Conservation (phyloP, 2,329 filamentous ascomycete genomes). For the Claviceps quebecensis region DNA sequence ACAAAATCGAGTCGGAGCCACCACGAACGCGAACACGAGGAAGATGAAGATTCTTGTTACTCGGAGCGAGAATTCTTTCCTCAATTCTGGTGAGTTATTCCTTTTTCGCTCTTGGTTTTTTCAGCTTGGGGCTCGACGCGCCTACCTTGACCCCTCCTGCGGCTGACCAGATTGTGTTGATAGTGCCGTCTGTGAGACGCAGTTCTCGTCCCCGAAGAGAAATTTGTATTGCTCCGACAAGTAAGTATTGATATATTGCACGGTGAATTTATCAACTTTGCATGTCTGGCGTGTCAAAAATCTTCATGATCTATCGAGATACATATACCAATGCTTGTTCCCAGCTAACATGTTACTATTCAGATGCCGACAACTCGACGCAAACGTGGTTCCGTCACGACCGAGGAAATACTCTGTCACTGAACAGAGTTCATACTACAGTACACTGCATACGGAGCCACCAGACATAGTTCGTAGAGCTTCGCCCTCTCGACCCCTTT, state of each 20-base stretch:
- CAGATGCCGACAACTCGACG: conserved; percentile 42
- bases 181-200: conserved; percentile 55
- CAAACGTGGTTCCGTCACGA: conserved; percentile 20
- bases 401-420: not conserved
- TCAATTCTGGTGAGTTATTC: conserved; percentile 43
- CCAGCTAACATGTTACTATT: not conserved
- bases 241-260: conserved; percentile 27
- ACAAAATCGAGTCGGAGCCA: conserved; percentile 38
- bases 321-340: not conserved
- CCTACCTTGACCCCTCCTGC: not conserved
- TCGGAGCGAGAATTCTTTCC: conserved; percentile 50
- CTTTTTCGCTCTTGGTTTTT: too few species aligned
- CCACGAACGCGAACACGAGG: conserved; percentile 36
- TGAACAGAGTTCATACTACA: conserved; percentile 30
- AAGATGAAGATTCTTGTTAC: conserved; percentile 34
- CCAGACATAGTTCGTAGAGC: conserved; percentile 50
- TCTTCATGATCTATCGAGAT: too few species aligned
- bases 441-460: conserved; percentile 34
- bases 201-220: conserved; percentile 44
- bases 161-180: not conserved
- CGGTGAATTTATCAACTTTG: too few species aligned
- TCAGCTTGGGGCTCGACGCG: not conserved
- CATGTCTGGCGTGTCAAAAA: too few species aligned
- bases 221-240: conserved; percentile 49
- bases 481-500: conserved; percentile 45